Evolutionary conservation across 345 rosid genomes (phyloP).

Genomic region (Draba incana): DNA sequence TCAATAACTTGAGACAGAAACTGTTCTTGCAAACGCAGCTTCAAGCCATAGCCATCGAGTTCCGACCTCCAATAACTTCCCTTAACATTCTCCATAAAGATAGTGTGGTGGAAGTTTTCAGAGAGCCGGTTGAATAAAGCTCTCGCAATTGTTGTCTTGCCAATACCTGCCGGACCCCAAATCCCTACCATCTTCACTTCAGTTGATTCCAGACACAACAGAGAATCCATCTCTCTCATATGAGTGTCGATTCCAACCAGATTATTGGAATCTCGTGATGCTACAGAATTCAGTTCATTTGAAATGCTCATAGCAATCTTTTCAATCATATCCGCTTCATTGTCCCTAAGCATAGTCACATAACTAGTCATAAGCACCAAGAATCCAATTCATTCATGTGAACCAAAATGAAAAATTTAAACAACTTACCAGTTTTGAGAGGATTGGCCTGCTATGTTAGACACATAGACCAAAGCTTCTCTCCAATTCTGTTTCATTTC

Average conservation of each 20-base stretch:
- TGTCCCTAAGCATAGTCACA: constrained; percentile 17
- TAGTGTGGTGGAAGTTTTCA: constrained; percentile 9
- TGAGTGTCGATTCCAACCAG: constrained; percentile 22
- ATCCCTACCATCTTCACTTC: constrained; percentile 36
- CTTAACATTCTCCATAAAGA: constrained; percentile 14
- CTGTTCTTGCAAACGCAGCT: constrained; percentile 17
- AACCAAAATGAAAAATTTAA: not conserved
- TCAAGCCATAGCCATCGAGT: not conserved
- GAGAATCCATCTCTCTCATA: constrained; percentile 12
- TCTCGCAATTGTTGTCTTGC: constrained; percentile 36
- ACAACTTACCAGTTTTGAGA: constrained; percentile 31
- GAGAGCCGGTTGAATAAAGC: constrained; percentile 22
- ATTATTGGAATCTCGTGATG: not conserved
- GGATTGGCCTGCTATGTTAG: constrained; percentile 26
- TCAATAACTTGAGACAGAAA: constrained; percentile 18
- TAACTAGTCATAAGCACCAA: not conserved
- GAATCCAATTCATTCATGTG: not conserved
- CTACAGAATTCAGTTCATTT: constrained; percentile 4
- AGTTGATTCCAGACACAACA: constrained; percentile 19
- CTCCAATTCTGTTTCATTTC: constrained; percentile 28
- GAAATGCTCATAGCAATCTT: constrained; percentile 21
- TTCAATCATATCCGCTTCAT: constrained; percentile 33
- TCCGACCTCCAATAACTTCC: not conserved
- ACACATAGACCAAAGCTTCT: constrained; percentile 31
- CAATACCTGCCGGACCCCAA: constrained; percentile 38